Evolutionary conservation across 495 filamentous ascomycete species (phyloP).

Genomic region (Choiromyces venosus): DNA sequence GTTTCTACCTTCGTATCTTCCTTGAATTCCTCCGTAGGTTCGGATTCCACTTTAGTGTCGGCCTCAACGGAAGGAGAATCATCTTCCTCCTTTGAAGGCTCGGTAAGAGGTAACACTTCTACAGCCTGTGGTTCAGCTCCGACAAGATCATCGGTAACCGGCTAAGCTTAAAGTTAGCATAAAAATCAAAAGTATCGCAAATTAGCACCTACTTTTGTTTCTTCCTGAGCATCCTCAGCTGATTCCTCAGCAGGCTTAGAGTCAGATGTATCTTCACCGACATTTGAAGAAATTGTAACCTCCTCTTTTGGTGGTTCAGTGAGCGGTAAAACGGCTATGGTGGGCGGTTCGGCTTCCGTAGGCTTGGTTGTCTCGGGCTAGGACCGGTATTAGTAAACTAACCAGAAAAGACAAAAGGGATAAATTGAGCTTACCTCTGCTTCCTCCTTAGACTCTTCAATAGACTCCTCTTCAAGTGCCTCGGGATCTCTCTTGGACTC

Average conservation of each 20-base stretch:
- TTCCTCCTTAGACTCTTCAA: neutral
- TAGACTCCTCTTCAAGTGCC: neutral
- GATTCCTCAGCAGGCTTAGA: neutral
- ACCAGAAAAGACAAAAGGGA: neutral
- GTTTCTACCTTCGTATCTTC: neutral
- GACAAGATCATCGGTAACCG: neutral
- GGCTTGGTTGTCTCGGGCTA: constrained; percentile 5
- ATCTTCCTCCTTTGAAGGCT: neutral
- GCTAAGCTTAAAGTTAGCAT: constrained; percentile 12
- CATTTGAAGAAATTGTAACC: neutral
- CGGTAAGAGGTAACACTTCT: neutral
- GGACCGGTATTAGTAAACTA: constrained; percentile 8
- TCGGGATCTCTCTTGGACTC: constrained; percentile 22
- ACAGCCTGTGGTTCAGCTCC: neutral
- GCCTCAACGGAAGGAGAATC: neutral
- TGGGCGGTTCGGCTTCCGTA: neutral
- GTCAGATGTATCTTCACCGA: neutral
- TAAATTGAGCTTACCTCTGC: neutral
- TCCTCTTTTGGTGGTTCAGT: neutral
- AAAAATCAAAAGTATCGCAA: neutral
- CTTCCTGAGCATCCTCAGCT: constrained; percentile 6
- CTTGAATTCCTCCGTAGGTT: neutral
- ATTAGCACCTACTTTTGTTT: neutral
- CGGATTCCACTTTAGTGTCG: neutral
- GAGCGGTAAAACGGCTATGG: neutral